phyloP scores from a whole-genome alignment of 2,329 filamentous ascomycete genomes.

The Atkinsonella hypoxylon region DNA sequence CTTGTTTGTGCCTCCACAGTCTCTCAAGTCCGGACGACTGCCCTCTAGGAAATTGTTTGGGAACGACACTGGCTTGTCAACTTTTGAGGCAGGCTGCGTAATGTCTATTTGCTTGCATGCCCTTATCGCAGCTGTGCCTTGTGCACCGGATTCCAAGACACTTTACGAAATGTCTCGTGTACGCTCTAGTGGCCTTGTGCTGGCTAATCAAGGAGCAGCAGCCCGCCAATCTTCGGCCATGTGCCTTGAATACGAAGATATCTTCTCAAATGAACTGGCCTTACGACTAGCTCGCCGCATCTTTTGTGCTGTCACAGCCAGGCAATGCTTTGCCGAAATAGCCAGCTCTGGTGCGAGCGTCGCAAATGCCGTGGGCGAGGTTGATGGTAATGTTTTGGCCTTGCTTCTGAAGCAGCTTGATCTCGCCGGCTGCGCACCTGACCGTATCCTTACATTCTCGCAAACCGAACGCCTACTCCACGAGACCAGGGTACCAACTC shows the following conservation, averaged over 20 bases:
- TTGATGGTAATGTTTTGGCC: constrained; percentile 33
- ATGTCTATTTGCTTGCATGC: constrained; percentile 52
- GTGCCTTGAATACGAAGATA: constrained; percentile 50
- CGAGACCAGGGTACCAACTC: constrained; percentile 42
- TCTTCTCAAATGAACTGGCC: constrained; percentile 48
- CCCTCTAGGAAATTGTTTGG: constrained; percentile 7
- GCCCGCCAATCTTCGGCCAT: constrained; percentile 35
- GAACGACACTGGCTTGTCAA: constrained; percentile 17
- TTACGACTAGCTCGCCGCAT: constrained; percentile 46
- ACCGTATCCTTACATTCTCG: constrained; percentile 35
- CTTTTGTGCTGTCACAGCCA: constrained; percentile 43
- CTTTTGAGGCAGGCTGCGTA: constrained; percentile 38
- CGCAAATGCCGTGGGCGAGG: constrained; percentile 18
- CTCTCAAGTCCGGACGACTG: constrained; percentile 28
- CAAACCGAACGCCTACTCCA: constrained; percentile 40
- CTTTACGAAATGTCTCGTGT: constrained; percentile 50
- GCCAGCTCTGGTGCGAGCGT: constrained; percentile 22
- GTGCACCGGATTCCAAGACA: constrained; percentile 32
- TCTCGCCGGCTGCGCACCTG: constrained; percentile 32
- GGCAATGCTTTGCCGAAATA: constrained; percentile 38
- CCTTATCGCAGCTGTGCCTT: constrained; percentile 44
- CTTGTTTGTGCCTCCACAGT: constrained; percentile 43
- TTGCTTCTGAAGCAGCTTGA: constrained; percentile 42
- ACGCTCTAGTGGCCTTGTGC: constrained; percentile 39
- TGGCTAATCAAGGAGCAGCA: constrained; percentile 33